These are phyloP conservation scores for Paramecium pentaurelia DNA, from an alignment of 73 alveolate genomes.

Conservation along the genomic window DNA sequence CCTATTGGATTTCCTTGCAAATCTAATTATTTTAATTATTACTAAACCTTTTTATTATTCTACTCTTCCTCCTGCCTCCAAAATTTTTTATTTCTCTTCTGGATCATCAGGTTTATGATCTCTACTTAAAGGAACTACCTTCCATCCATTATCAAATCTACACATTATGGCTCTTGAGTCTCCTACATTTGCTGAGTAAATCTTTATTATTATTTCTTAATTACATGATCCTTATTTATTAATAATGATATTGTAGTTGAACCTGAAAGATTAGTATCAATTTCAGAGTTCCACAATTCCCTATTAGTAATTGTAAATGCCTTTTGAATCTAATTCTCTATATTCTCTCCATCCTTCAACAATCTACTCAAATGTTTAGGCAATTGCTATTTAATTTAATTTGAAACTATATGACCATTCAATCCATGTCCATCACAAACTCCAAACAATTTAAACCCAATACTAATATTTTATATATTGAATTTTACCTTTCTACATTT, in stretches of 20 bases:
- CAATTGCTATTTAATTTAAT: constrained; percentile 72
- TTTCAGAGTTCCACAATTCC: constrained; percentile 61
- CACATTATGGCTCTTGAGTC: constrained; percentile 77
- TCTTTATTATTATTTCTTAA: constrained; percentile 12
- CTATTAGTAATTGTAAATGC: constrained; percentile 56
- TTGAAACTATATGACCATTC: constrained; percentile 92
- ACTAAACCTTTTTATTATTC: constrained; percentile 65
- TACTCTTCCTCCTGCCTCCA: constrained; percentile 75
- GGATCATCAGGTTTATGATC: constrained; percentile 90
- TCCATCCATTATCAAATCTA: constrained; percentile 73
- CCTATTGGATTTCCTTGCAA: constrained; percentile 82
- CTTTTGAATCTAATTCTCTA: neutral
- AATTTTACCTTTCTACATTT: neutral
- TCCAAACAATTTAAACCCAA: constrained; percentile 65
- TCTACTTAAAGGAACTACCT: constrained; percentile 74
- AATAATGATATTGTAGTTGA: constrained; percentile 76
- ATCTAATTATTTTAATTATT: neutral
- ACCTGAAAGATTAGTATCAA: constrained; percentile 66
- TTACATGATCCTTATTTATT: constrained; percentile 61
- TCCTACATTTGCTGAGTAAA: constrained; percentile 68
- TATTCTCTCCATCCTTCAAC: constrained; percentile 25
- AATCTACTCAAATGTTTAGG: constrained; percentile 62
- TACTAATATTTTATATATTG: neutral
- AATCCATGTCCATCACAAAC: constrained; percentile 98
- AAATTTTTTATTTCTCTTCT: constrained; percentile 77